A percentile compares a stretch with the other conserved stretches of the same genome.
Evolutionary conservation across 2,329 filamentous ascomycete genomes (phyloP).

Genomic region (Xylaria sp.): DNA sequence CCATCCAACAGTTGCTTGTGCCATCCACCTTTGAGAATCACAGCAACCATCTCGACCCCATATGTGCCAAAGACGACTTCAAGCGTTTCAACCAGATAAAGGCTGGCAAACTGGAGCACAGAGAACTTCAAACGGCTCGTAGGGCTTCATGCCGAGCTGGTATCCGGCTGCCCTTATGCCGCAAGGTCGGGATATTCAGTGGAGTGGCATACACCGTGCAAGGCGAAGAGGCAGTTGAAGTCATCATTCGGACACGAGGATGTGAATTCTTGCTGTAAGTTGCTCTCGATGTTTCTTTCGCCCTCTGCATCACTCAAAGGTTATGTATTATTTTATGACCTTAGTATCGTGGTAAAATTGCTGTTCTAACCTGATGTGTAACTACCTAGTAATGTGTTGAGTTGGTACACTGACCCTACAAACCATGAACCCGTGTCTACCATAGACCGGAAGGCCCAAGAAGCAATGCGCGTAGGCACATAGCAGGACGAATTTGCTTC

Average conservation of each 20-base stretch:
- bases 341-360: no score
- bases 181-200: conserved; percentile 4
- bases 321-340: no score
- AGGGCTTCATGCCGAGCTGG: conserved; percentile 3
- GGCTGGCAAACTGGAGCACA: conserved; percentile 23
- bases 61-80: conserved; percentile 30
- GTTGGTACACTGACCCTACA: not conserved
- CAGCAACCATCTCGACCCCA: conserved; percentile 26
- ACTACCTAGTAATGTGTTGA: not conserved
- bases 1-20: conserved; percentile 23
- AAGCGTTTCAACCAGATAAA: conserved; percentile 31
- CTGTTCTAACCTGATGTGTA: no score
- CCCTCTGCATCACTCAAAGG: no score
- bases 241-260: conserved; percentile 6
- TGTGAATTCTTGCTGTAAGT: conserved; percentile 10
- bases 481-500: not conserved
- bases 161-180: conserved; percentile 1
- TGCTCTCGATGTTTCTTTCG: not conserved
- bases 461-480: not conserved
- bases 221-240: conserved; percentile 2
- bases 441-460: not conserved
- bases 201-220: conserved; percentile 6
- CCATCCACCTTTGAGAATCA: conserved; percentile 31
- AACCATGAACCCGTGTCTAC: not conserved
- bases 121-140: conserved; percentile 3